Evolutionary conservation across 257 asterid genomes (phyloP).

Genomic region (Anisodus tanguticus): DNA sequence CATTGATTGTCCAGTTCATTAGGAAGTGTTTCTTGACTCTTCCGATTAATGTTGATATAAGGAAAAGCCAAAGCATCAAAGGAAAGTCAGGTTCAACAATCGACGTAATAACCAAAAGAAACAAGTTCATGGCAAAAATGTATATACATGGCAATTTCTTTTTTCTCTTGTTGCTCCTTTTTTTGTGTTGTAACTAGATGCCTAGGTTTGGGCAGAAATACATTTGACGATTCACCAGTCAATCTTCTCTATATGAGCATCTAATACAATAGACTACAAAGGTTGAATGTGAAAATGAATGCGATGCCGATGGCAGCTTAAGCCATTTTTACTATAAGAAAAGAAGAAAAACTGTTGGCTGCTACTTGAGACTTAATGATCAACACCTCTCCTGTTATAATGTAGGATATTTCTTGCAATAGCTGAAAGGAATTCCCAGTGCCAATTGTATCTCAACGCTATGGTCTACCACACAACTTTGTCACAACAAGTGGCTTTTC

Average conservation of each 20-base stretch:
- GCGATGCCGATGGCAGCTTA: neutral
- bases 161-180: no score
- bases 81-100: no score
- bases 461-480: neutral
- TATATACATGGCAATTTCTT: neutral
- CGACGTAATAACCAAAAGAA: neutral
- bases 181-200: no score
- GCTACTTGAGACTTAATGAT: neutral
- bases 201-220: neutral
- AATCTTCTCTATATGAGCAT: neutral
- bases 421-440: neutral
- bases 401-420: conserved; percentile 5
- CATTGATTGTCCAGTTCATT: no score
- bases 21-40: no score
- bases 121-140: neutral
- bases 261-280: neutral
- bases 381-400: neutral
- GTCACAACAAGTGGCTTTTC: neutral
- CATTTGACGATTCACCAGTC: neutral
- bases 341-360: neutral
- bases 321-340: conserved; percentile 1
- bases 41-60: no score
- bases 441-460: neutral
- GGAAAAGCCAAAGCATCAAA: no score
- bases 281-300: conserved; percentile 6